Evolutionary conservation across 352 stramenopile species (phyloP).

Genomic region (Plasmopara halstedii): DNA sequence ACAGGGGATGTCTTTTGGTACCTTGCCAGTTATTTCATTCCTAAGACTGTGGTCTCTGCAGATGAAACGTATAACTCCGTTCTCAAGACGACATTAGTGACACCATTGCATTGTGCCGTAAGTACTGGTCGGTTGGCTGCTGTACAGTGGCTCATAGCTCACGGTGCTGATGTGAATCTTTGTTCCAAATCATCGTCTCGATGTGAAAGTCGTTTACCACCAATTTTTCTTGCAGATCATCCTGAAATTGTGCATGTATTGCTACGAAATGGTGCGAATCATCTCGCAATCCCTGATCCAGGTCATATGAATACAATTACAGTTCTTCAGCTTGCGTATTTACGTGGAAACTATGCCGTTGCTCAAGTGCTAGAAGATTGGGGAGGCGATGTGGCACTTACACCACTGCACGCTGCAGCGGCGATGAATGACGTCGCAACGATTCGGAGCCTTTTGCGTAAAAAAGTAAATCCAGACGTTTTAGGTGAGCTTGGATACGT

Average conservation of each 20-base stretch:
- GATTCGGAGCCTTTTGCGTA: conserved; percentile 53
- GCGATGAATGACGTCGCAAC: conserved; percentile 57
- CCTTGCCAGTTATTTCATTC: conserved; percentile 62
- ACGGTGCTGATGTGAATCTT: conserved; percentile 67
- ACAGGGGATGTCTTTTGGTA: conserved; percentile 82
- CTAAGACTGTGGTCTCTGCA: conserved; percentile 50
- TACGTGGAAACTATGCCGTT: conserved; percentile 74
- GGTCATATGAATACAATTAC: conserved; percentile 84
- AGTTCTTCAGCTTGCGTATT: conserved; percentile 70
- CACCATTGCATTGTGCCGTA: conserved; percentile 70
- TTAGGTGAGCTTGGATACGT: conserved; percentile 74
- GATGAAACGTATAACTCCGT: conserved; percentile 60
- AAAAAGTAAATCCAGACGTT: conserved; percentile 70
- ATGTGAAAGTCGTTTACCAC: conserved; percentile 53
- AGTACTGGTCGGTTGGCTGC: conserved; percentile 64
- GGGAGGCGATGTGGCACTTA: conserved; percentile 71
- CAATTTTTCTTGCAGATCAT: conserved; percentile 75
- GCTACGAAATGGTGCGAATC: conserved; percentile 57
- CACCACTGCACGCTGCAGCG: conserved; percentile 65
- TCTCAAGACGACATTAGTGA: conserved; percentile 68
- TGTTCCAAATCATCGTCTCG: conserved; percentile 71
- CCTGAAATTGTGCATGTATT: conserved; percentile 71
- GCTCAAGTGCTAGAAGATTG: conserved; percentile 76
- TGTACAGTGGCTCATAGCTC: conserved; percentile 62
- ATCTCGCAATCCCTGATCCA: conserved; percentile 71